phyloP scores from a whole-genome alignment of 176 grass and related monocot species.

The Areca catechu region DNA sequence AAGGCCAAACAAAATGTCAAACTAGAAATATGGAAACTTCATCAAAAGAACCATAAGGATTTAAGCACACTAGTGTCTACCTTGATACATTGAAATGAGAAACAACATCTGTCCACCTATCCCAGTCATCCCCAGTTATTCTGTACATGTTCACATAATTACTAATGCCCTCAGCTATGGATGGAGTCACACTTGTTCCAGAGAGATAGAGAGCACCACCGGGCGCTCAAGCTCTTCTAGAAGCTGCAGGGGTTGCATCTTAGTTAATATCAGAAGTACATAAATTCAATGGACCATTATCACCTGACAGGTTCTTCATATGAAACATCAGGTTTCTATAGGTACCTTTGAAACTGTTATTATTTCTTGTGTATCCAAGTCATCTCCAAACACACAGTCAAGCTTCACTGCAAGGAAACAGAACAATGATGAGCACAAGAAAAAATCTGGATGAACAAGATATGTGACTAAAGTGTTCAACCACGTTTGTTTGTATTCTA shows the following conservation, averaged over 20 bases:
- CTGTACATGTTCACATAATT: constrained; percentile 77
- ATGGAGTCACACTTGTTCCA: constrained; percentile 46
- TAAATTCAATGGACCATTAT: constrained; percentile 8
- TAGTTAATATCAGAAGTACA: constrained; percentile 12
- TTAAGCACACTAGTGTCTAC: constrained; percentile 12
- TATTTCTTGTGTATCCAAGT: constrained; percentile 70
- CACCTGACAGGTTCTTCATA: neutral
- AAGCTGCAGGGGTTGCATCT: constrained; percentile 34
- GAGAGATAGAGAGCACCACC: constrained; percentile 74
- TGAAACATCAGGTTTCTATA: neutral
- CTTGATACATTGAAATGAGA: constrained; percentile 69
- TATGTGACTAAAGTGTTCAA: too few species aligned
- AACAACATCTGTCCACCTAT: constrained; percentile 67
- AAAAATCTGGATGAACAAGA: neutral
- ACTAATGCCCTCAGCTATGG: constrained; percentile 53
- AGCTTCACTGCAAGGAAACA: constrained; percentile 57
- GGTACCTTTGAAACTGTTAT: constrained; percentile 68
- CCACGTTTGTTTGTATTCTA: too few species aligned
- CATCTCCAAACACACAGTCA: constrained; percentile 83
- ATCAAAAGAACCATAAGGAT: neutral
- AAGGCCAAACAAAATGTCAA: too few species aligned
- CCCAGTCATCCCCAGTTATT: constrained; percentile 91
- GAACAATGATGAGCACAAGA: neutral
- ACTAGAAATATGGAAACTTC: too few species aligned
- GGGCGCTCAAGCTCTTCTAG: constrained; percentile 59